These are phyloP conservation scores for Lasiosphaeria hispida DNA, from an alignment of 495 filamentous ascomycete genomes.

Conservation along the genomic window DNA sequence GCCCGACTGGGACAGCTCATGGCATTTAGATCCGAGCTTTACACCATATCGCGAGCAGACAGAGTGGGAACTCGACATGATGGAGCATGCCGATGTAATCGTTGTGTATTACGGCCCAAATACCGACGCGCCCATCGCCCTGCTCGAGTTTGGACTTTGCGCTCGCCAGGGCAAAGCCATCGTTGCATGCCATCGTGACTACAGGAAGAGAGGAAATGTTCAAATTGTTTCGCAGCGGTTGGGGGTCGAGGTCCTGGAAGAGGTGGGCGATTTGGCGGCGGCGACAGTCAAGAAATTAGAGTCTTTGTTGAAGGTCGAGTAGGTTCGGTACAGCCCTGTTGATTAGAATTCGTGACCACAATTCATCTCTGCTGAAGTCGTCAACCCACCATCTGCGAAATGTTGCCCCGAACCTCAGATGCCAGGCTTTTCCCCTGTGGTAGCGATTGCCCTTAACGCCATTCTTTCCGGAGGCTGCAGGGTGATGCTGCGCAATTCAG, in stretches of 20 bases:
- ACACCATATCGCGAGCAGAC: conserved; percentile 52
- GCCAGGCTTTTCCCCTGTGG: too few species aligned
- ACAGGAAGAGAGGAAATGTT: conserved; percentile 57
- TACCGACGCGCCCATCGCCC: conserved; percentile 28
- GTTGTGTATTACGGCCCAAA: conserved; percentile 53
- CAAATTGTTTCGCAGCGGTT: conserved; percentile 50
- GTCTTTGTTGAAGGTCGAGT: not conserved
- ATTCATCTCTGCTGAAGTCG: too few species aligned
- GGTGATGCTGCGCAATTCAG: too few species aligned
- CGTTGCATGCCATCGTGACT: conserved; percentile 51
- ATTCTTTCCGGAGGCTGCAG: too few species aligned
- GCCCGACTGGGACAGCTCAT: conserved; percentile 52
- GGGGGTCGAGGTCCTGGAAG: conserved; percentile 37
- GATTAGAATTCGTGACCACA: not conserved
- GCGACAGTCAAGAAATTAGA: conserved; percentile 26
- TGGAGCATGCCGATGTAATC: conserved; percentile 51
- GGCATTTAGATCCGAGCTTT: conserved; percentile 45
- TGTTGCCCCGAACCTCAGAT: too few species aligned
- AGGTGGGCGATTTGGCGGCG: conserved; percentile 28
- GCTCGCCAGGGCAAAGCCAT: conserved; percentile 46
- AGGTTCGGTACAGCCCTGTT: not conserved
- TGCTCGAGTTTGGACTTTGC: conserved; percentile 41
- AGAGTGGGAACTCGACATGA: conserved; percentile 57
- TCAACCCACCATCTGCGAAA: too few species aligned
- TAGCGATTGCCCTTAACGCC: too few species aligned